Base-by-base conservation (phyloP, 2,329 filamentous ascomycete species). In the Fusarium clavum region DNA sequence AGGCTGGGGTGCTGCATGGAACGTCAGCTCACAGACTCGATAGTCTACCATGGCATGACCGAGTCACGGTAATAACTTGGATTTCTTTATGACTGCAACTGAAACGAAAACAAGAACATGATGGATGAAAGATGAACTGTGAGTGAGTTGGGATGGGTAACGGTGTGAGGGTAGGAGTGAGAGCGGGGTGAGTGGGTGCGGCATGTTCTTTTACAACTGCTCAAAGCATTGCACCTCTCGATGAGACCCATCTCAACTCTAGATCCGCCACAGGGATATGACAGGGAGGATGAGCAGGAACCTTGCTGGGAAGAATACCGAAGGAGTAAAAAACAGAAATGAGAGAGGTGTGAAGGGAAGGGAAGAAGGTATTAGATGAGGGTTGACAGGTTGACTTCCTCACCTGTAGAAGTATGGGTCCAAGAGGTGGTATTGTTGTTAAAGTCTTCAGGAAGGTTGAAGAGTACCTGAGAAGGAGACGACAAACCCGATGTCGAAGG, bases 21-120 rank as follows among this genome's bases (percentile, higher is more conserved):
- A 69, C 40, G 77, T 79, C 67, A 79, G 78, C 70, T 73, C 57
- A 69, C 69, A 60, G 57, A 70, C 52, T 70, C 61, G 67, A 74
- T 64, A 62, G 55, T 67, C 64, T 53, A 77, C 66, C 75, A 76
- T 75, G 61, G 73, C 71, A 73, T 69, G 69, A 64, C 64, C 67
- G 56, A 67, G 62, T 64, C 53, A 60, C 61, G 60, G 51, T 54
- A 49, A 52, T 38, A 49, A 47, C 32, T 72, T 70, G 52, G 54
- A 59, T 60, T 61, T 54, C 61, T 67, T 63, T 56, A 58, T 30
- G 55, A 57, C 51, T 25, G 53, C 58, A 45, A 64, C 57, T 63
- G 56, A 60, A 64, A 63, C 30, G 61, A 64, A 58, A 53, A 64
- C 57, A 52, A 61, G 56, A 65, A 63, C 52, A 65, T 59, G 52